Evolutionary conservation across 1,284 basidiomycete species (phyloP).

Genomic region (Malassezia psittaci): DNA sequence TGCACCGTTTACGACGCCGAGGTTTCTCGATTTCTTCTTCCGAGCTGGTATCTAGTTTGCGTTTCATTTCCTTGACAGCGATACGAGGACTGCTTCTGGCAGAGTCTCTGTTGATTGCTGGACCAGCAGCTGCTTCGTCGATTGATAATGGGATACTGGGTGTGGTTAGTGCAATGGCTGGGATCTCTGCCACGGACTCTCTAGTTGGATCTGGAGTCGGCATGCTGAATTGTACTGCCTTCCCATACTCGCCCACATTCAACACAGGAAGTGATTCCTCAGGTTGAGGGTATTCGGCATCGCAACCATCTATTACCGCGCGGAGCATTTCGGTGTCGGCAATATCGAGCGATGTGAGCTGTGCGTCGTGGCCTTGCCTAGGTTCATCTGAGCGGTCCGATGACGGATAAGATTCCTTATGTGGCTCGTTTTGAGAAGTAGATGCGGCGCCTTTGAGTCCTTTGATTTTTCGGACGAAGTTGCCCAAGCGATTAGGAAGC

Average conservation of each 20-base stretch:
- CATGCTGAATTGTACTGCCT: background rate
- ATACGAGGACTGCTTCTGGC: background rate
- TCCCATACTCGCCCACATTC: background rate
- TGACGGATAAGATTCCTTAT: too few species aligned
- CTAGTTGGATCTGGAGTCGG: background rate
- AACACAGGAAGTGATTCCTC: background rate
- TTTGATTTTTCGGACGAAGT: slow-evolving; percentile 5
- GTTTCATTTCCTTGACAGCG: background rate
- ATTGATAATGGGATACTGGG: background rate
- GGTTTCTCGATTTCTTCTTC: background rate
- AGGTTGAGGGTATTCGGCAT: too few species aligned
- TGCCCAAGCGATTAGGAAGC: background rate
- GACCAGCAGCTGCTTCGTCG: background rate
- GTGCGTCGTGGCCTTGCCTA: too few species aligned
- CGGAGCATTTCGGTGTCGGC: slow-evolving; percentile 5
- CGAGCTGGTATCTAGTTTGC: too few species aligned
- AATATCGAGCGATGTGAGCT: background rate
- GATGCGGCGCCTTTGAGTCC: too few species aligned
- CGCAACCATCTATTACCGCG: background rate
- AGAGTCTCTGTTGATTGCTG: background rate
- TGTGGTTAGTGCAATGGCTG: background rate
- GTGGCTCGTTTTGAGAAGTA: too few species aligned
- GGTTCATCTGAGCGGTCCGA: too few species aligned
- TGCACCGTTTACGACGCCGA: background rate
- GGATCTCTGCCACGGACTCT: background rate